A percentile compares a stretch with the other conserved stretches of the same genome.
These are phyloP conservation scores for Dendrobium chrysotoxum DNA, from an alignment of 106 monocot genomes.

Conservation along the genomic window DNA sequence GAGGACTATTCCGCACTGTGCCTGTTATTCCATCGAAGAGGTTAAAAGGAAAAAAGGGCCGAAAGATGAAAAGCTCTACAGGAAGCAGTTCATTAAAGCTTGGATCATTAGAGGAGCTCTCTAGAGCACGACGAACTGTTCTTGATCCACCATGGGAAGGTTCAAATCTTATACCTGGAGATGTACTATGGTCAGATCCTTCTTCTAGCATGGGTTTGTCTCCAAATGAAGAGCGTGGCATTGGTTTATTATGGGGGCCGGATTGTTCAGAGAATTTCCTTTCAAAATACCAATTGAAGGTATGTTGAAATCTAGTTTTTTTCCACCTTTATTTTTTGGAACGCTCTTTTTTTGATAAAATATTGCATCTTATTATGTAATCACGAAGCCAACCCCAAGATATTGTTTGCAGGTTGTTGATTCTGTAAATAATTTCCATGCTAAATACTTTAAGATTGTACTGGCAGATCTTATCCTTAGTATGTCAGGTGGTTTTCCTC, in stretches of 20 bases:
- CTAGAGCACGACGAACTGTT: slow-evolving; percentile 77
- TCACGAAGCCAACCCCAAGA: neutral
- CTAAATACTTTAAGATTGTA: neutral
- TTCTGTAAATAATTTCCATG: neutral
- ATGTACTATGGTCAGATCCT: slow-evolving; percentile 96
- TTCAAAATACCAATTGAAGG: slow-evolving; percentile 70
- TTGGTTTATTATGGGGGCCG: slow-evolving; percentile 90
- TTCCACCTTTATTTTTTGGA: neutral
- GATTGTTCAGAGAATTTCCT: slow-evolving; percentile 87
- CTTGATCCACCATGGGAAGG: slow-evolving; percentile 97
- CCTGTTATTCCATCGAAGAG: slow-evolving; percentile 36
- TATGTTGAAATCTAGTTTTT: slow-evolving; percentile 8
- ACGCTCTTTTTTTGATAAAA: neutral
- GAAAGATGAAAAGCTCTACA: slow-evolving; percentile 21
- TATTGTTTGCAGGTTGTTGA: neutral
- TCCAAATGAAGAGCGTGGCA: slow-evolving; percentile 78
- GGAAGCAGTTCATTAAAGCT: slow-evolving; percentile 44
- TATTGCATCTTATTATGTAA: neutral
- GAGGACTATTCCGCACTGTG: slow-evolving; percentile 77
- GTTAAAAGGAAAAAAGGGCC: slow-evolving; percentile 62
- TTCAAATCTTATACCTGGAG: slow-evolving; percentile 79
- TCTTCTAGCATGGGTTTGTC: slow-evolving; percentile 65
- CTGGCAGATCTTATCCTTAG: neutral
- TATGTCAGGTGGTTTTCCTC: neutral
- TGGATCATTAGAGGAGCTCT: slow-evolving; percentile 83